phyloP scores from a whole-genome alignment of 2,329 filamentous ascomycete species.

The Penicillium sp. region DNA sequence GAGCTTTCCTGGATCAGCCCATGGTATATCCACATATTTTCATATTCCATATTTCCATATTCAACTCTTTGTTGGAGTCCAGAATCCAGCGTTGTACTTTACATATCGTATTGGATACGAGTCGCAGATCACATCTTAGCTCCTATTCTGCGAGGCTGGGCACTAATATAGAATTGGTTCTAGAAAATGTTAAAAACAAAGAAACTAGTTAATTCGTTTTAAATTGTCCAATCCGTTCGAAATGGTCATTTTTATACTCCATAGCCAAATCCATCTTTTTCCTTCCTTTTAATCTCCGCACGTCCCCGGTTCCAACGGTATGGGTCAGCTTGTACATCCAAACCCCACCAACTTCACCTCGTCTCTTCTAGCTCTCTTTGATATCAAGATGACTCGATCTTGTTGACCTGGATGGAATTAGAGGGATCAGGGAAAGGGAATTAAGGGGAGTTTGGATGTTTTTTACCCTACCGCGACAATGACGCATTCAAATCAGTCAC shows the following conservation, averaged over 20 bases:
- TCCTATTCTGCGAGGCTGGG: not conserved
- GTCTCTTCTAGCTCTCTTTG: not conserved
- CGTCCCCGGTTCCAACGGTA: constrained; percentile 25
- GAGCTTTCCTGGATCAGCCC: constrained; percentile 13
- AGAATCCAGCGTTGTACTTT: not conserved
- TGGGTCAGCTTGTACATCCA: constrained; percentile 13
- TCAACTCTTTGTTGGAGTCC: not conserved
- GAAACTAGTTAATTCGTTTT: not conserved
- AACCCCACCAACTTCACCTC: constrained; percentile 17
- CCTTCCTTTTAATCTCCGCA: constrained; percentile 24
- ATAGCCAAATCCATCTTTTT: not conserved
- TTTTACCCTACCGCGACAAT: constrained; percentile 20
- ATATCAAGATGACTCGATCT: not conserved
- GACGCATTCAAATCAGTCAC: constrained; percentile 33
- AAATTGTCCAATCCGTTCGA: not conserved
- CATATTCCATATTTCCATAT: not conserved
- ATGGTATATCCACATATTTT: not conserved
- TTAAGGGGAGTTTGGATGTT: not conserved
- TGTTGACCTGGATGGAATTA: not conserved
- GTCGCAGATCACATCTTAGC: not conserved
- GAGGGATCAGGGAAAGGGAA: not conserved
- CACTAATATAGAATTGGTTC: not conserved
- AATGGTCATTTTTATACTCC: not conserved
- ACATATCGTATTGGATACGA: not conserved
- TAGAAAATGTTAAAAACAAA: not conserved